phyloP scores from a whole-genome alignment of 2,329 filamentous ascomycete genomes.

The Dichotomopilus funicola region DNA sequence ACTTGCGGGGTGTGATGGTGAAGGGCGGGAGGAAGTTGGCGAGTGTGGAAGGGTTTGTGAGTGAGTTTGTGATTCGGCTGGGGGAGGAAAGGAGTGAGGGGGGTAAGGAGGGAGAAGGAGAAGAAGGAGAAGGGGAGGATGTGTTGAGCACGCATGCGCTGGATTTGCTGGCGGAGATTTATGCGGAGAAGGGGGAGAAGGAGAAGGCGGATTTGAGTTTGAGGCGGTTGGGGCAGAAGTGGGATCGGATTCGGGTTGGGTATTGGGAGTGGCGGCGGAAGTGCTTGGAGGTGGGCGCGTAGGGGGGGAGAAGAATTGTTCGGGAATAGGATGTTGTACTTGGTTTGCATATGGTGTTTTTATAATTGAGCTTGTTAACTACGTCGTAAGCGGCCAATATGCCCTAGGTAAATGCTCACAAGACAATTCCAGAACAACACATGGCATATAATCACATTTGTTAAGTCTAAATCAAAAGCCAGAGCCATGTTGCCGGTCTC shows the following conservation, averaged over 20 bases:
- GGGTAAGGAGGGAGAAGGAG: constrained; percentile 15
- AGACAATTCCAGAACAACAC: too few species aligned
- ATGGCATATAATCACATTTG: too few species aligned
- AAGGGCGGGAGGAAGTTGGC: constrained; percentile 53
- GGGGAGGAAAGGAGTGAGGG: constrained; percentile 25
- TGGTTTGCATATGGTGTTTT: not conserved
- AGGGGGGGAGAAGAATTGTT: not conserved
- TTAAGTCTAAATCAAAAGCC: not conserved
- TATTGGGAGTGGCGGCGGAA: constrained; percentile 81
- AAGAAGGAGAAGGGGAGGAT: constrained; percentile 41
- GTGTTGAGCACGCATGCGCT: constrained; percentile 60
- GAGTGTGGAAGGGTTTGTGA: constrained; percentile 42
- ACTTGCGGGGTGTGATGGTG: constrained; percentile 67
- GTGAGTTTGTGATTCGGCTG: constrained; percentile 44
- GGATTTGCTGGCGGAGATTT: constrained; percentile 66
- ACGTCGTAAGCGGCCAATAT: too few species aligned
- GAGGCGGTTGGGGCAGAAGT: constrained; percentile 69
- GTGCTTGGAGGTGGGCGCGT: constrained; percentile 29
- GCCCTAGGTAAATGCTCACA: too few species aligned
- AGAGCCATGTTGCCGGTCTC: not conserved
- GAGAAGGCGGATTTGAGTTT: constrained; percentile 64
- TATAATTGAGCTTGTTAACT: not conserved
- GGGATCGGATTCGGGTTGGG: constrained; percentile 82
- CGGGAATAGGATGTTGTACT: too few species aligned
- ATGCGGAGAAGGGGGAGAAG: constrained; percentile 48